Conservation (phyloP, 176 grass and related monocot species). For the Triticum aestivum region DNA sequence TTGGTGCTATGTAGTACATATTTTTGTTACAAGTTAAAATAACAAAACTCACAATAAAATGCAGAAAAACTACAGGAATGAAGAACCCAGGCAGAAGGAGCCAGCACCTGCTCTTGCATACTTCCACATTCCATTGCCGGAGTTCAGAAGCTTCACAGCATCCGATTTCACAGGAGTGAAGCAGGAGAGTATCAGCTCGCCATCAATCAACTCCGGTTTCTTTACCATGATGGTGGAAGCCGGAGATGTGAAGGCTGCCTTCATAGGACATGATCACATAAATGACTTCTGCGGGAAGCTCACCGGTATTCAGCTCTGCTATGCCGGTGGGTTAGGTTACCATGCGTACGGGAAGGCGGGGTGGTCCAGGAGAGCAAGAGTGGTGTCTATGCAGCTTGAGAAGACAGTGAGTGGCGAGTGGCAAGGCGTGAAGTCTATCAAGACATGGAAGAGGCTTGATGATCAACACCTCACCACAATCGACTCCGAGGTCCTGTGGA, state of each 20-base stretch:
- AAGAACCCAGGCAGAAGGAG: constrained; percentile 55
- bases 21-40: neutral
- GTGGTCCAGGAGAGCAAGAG: constrained; percentile 89
- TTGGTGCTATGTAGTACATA: neutral
- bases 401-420: constrained; percentile 60
- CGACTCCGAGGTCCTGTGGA: constrained; percentile 87
- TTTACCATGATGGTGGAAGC: constrained; percentile 84
- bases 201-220: constrained; percentile 90
- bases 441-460: constrained; percentile 94
- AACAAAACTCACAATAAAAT: constrained; percentile 24
- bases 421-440: constrained; percentile 88
- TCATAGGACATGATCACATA: constrained; percentile 83
- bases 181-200: constrained; percentile 81
- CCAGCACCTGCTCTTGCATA: constrained; percentile 75
- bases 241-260: constrained; percentile 82
- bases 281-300: constrained; percentile 92
- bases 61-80: constrained; percentile 60
- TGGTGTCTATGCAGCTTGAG: constrained; percentile 76
- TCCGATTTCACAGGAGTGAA: constrained; percentile 76
- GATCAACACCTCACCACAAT: constrained; percentile 73
- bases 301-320: constrained; percentile 74
- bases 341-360: constrained; percentile 92
- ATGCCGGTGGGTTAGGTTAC: constrained; percentile 92
- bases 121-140: constrained; percentile 94
- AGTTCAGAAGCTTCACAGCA: constrained; percentile 66